Evolutionary conservation across 2,329 filamentous ascomycete species (phyloP).

Genomic region (Sporothrix globosa): DNA sequence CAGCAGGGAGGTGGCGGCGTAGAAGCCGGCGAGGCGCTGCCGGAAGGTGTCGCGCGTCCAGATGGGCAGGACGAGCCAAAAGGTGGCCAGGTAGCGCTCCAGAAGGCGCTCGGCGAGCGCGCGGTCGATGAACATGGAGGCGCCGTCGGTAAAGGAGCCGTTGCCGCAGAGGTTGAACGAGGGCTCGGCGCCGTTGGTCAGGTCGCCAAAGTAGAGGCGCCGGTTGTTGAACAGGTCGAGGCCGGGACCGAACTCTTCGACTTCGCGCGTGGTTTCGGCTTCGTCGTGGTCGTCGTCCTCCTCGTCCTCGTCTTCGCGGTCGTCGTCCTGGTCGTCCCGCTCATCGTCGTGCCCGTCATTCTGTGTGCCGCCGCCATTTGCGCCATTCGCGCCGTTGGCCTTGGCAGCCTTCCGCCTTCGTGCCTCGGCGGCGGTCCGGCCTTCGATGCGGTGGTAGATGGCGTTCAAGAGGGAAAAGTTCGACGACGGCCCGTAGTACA

Average conservation of each 20-base stretch:
- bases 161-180: slow-evolving; percentile 11
- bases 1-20: slow-evolving; percentile 18
- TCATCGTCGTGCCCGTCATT: neutral
- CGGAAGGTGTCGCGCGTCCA: slow-evolving; percentile 33
- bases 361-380: neutral
- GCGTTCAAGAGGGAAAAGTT: slow-evolving; percentile 35
- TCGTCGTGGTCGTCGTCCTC: slow-evolving; percentile 10
- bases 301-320: neutral
- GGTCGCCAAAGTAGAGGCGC: slow-evolving; percentile 36
- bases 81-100: slow-evolving; percentile 33
- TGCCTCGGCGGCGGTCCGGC: neutral
- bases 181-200: slow-evolving; percentile 28
- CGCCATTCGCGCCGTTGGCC: neutral
- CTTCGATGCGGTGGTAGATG: slow-evolving; percentile 36
- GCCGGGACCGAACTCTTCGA: slow-evolving; percentile 36
- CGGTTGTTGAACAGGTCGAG: slow-evolving; percentile 37
- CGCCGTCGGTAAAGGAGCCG: slow-evolving; percentile 26
- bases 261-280: slow-evolving; percentile 22
- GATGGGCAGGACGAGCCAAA: slow-evolving; percentile 35
- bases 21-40: slow-evolving; percentile 30
- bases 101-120: slow-evolving; percentile 29
- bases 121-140: slow-evolving; percentile 34
- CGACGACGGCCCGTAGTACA: slow-evolving; percentile 36
- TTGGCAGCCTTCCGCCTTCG: neutral
- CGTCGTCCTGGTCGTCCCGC: neutral